Conservation (phyloP, 73 alveolate species). For the Halteria grandinella region DNA sequence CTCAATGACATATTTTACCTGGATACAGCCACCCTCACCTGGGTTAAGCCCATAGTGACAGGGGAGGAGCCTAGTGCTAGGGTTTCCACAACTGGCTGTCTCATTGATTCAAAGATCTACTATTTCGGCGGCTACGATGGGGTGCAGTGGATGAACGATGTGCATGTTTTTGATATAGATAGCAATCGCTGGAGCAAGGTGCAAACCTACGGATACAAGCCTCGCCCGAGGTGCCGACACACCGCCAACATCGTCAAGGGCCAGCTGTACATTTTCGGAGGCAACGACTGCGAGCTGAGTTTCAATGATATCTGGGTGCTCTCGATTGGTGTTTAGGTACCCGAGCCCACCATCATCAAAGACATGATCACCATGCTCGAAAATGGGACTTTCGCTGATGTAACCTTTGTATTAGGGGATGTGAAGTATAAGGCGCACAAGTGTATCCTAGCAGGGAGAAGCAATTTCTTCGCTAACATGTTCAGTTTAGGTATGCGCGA, state of each 20-base stretch:
- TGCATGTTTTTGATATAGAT: conserved; percentile 72
- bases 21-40: conserved; percentile 56
- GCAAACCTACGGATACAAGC: conserved; percentile 58
- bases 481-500: conserved; percentile 53
- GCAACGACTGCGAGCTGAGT: conserved; percentile 84
- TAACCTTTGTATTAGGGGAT: conserved; percentile 68
- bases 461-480: conserved; percentile 74
- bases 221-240: conserved; percentile 85
- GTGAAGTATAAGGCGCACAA: conserved; percentile 68
- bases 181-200: conserved; percentile 65
- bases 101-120: conserved; percentile 72
- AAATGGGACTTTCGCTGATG: conserved; percentile 67
- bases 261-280: conserved; percentile 78
- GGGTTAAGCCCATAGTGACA: conserved; percentile 46
- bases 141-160: conserved; percentile 82
- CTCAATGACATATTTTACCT: conserved; percentile 77
- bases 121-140: conserved; percentile 92
- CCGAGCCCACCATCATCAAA: conserved; percentile 66
- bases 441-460: conserved; percentile 71
- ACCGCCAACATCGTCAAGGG: conserved; percentile 75
- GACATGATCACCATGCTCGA: conserved; percentile 55
- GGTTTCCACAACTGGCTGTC: conserved; percentile 83
- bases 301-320: conserved; percentile 73
- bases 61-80: conserved; percentile 78
- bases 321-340: conserved; percentile 51